Evolutionary conservation across 2,329 filamentous ascomycete genomes (phyloP), one percentile per base, ranked within the genome.

Genomic region (Lithohypha guttulata): DNA sequence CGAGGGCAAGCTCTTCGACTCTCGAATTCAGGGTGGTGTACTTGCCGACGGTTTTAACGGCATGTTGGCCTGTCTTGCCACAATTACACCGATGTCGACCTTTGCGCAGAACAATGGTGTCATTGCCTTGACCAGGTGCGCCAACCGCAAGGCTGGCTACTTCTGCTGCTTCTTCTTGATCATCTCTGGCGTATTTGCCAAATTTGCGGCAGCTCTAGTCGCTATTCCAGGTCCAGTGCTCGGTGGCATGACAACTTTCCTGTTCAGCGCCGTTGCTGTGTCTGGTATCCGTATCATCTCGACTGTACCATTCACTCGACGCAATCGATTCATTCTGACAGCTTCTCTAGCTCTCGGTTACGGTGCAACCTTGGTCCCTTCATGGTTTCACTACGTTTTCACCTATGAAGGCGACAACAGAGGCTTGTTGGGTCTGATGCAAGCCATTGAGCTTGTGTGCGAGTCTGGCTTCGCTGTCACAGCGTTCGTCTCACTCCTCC

Each of bases 41-140:
- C 61, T 81, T 2, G 76, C 75, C 1, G 78, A 81, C 50, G 77
- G 77, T 0, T 54, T 81, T n/a, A 79, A 77, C 48, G 75, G 76
- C 45, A 60, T 80, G 33, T 50, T 81, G 25, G 71, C 71, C 21
- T 75, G 71, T 1, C 67, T 82, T 23, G 74, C 70, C 54, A 82
- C 79, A 5, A 78, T 79, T 45, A 77, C 74, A 0, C 77, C 78
- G 4, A 79, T 81, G 75, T 73, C 71, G 2, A 75, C 73, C 0
- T 80, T 81, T 49, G 77, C 77, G 0, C 76, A 79, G 50, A 81
- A 81, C 60, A 81, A 81, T 54, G 77, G 76, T 46, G 77, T 79
- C 42, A 81, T 81, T 42, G 72, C 75, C 0, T 59, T 82, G 28
- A 82, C 79, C 0, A 69, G 76, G 18, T 82, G 78, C 49, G 78